Base-by-base conservation (phyloP, 805 yeast genomes). In the Pichia gijzeniarum region DNA sequence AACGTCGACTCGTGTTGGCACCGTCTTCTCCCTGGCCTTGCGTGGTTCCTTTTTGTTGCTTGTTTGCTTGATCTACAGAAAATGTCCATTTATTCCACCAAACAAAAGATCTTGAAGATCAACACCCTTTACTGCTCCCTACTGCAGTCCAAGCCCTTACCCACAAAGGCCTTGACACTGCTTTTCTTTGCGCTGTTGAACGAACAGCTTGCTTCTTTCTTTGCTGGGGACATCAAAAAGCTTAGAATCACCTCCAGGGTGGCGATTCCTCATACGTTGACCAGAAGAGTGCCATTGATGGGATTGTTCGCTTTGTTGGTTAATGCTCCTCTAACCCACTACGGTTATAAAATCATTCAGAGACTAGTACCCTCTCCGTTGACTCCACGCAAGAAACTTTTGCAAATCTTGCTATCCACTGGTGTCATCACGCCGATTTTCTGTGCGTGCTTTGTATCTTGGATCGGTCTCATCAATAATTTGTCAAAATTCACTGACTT, bases 271-370 rank as follows among this genome's bases (percentile, higher is more conserved):
- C 76, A 73, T 48, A 64, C 70, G 3, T 52, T 72, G 41, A 71
- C 72, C 33, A 55, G 61, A 27, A 77, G 72, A 57, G 67, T 79
- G 34, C 66, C 75, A 9, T 62, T 74, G 40, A 73, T 81, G 76
- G 73, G 79, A 8, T 42, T 79, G 2, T 81, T 75, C 55, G 84
- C 85, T 0, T 64, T 73, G 25, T 49, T 67, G 1, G 64, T 81
- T 14, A 71, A 73, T 21, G 75, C 85, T 0, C 88, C 88, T 7
- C 61, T 79, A 33, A 64, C 78, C 4, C 86, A 81, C 55, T 71
- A 68, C 50, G 68, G 76, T 33, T 78, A 79, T 50, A 68, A 64
- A 4, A 47, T 70, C 14, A 64, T 80, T 40, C 75, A 74, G 49
- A 57, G 57, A 46, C 45, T 74, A 6, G 74, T 71, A 54, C 66